Percentiles rank a stretch among this genome's conserved stretches.
Evolutionary conservation across 768 basidiomycete genomes (phyloP).

Genomic region (Dacryopinax spathularia): DNA sequence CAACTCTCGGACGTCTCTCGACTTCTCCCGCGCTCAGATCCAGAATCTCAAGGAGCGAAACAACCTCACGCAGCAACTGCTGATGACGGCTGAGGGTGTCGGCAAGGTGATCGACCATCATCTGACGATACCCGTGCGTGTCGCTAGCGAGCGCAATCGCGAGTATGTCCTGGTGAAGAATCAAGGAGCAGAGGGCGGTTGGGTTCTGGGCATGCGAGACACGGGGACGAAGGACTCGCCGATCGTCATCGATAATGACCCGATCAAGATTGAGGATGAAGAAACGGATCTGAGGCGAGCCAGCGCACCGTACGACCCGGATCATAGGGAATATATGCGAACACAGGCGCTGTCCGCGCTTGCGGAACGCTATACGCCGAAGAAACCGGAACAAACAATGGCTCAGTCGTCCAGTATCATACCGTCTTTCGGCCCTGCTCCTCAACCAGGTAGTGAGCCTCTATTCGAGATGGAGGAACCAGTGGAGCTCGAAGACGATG

Average conservation of each 20-base stretch:
- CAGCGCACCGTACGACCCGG: constrained; percentile 34
- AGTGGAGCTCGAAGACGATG: constrained; percentile 18
- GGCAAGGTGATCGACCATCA: constrained; percentile 53
- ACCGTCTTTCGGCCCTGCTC: constrained; percentile 19
- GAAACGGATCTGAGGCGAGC: constrained; percentile 48
- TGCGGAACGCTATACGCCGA: constrained; percentile 33
- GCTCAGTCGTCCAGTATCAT: constrained; percentile 4
- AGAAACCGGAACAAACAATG: constrained; percentile 16
- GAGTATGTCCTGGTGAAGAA: constrained; percentile 94
- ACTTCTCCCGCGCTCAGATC: constrained; percentile 96
- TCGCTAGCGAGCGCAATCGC: constrained; percentile 88
- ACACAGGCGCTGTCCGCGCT: constrained; percentile 50
- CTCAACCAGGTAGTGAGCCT: constrained; percentile 24
- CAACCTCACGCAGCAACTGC: constrained; percentile 77
- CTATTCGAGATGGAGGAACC: constrained; percentile 38
- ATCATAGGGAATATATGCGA: constrained; percentile 48
- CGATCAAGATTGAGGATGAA: constrained; percentile 28
- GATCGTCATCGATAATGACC: constrained; percentile 65
- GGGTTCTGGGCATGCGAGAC: constrained; percentile 85
- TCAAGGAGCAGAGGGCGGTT: constrained; percentile 72
- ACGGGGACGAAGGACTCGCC: constrained; percentile 73
- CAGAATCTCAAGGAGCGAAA: constrained; percentile 80
- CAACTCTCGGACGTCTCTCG: constrained; percentile 64
- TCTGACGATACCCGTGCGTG: constrained; percentile 78
- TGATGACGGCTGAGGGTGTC: constrained; percentile 83